Evolutionary conservation across 306 rosid genomes (phyloP).

Genomic region (Glycyrrhiza uralensis): DNA sequence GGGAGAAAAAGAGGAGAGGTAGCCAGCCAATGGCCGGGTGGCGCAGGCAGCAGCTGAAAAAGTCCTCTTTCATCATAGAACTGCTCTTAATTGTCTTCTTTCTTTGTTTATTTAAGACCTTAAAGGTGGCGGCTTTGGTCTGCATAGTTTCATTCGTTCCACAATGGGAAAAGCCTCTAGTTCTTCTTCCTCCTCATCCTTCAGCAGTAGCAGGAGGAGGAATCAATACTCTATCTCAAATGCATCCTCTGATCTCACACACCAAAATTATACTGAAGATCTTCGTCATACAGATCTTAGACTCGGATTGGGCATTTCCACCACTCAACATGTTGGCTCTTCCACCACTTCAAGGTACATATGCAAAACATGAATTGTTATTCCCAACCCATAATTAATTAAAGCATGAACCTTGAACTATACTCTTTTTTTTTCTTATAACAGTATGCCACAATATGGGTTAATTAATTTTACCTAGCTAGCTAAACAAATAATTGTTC

Average conservation of each 20-base stretch:
- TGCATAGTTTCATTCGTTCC: conserved; percentile 15
- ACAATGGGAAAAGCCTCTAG: conserved; percentile 48
- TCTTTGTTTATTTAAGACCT: conserved; percentile 15
- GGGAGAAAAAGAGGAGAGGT: conserved; percentile 29
- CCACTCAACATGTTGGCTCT: conserved; percentile 41
- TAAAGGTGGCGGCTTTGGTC: conserved; percentile 51
- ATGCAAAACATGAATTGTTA: neutral
- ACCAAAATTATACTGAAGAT: conserved; percentile 11
- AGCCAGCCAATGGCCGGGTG: conserved; percentile 26
- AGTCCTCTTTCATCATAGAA: conserved; percentile 18
- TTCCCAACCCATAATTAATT: neutral
- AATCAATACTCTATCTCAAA: conserved; percentile 33
- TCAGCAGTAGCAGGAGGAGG: conserved; percentile 25
- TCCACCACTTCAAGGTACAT: conserved; percentile 42
- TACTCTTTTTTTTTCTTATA: too few relatives aligned
- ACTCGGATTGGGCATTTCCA: conserved; percentile 55
- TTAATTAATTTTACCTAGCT: neutral
- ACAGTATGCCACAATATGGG: neutral
- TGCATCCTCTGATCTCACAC: conserved; percentile 37
- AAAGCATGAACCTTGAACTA: neutral
- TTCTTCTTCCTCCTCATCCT: conserved; percentile 55
- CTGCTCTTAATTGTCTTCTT: neutral
- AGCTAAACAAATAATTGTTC: too few relatives aligned
- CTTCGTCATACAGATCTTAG: conserved; percentile 59
- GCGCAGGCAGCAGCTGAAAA: conserved; percentile 39